A percentile compares a stretch with the other conserved stretches of the same genome.
These are phyloP conservation scores for Phytopythium vexans DNA, from an alignment of 352 stramenopile genomes.

Conservation along the genomic window DNA sequence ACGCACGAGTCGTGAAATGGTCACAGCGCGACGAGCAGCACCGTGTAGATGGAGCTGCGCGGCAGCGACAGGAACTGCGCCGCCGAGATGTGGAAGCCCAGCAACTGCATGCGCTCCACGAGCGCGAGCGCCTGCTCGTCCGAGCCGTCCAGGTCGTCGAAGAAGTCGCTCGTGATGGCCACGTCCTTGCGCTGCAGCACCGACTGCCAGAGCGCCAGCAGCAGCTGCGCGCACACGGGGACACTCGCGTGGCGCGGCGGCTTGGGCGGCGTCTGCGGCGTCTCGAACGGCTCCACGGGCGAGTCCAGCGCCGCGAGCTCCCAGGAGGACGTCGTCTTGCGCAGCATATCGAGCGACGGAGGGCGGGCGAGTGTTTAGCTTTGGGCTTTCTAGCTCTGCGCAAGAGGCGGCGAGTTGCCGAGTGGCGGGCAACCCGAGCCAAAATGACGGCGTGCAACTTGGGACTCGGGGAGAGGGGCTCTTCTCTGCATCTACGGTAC, in stretches of 20 bases:
- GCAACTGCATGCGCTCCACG: conserved; percentile 55
- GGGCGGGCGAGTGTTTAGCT: too few species aligned
- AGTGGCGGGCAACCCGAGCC: too few species aligned
- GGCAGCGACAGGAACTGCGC: conserved; percentile 59
- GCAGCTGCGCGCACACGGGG: conserved; percentile 62
- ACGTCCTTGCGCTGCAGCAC: conserved; percentile 60
- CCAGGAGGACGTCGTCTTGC: conserved; percentile 56
- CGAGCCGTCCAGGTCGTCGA: conserved; percentile 56
- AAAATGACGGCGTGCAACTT: too few species aligned
- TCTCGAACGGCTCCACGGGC: conserved; percentile 36
- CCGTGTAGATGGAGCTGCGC: conserved; percentile 71
- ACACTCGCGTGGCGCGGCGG: conserved; percentile 62
- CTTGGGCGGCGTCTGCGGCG: conserved; percentile 33
- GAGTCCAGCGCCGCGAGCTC: conserved; percentile 43
- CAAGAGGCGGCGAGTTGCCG: too few species aligned
- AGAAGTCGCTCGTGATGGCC: conserved; percentile 59
- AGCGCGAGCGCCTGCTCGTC: conserved; percentile 56
- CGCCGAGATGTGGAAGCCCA: conserved; percentile 62
- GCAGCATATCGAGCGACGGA: conserved; percentile 16
- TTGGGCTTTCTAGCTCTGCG: too few species aligned
- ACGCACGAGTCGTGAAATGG: too few species aligned
- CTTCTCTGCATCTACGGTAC: conserved; percentile 1
- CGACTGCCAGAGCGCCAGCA: conserved; percentile 63
- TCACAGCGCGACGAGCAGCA: conserved; percentile 61
- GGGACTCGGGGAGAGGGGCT: background rate